phyloP scores from a whole-genome alignment of 208 protist genomes.

The Trypanosomatidae sp. region DNA sequence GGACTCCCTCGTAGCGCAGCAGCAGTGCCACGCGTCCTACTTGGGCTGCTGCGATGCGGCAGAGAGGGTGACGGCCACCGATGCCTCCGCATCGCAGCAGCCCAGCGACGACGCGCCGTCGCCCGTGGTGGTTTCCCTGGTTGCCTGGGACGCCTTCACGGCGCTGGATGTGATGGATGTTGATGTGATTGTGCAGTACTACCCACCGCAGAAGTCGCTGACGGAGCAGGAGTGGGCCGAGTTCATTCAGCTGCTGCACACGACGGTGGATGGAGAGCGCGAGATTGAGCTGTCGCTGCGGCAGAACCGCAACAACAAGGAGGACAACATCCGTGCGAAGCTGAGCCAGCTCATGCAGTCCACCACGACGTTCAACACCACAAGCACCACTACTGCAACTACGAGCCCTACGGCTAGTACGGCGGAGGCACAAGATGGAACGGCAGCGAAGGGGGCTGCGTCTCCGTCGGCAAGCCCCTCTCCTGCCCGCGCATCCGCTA shows the following conservation, averaged over 20 bases:
- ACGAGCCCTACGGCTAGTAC: too few relatives aligned
- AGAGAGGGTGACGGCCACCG: background rate
- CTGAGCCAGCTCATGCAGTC: conserved; percentile 34
- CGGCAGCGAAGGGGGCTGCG: too few relatives aligned
- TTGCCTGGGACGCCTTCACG: conserved; percentile 70
- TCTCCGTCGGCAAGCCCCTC: background rate
- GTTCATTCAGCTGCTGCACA: conserved; percentile 77
- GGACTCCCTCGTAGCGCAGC: conserved; percentile 37
- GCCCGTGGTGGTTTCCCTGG: conserved; percentile 32
- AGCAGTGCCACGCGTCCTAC: conserved; percentile 20
- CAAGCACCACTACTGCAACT: too few relatives aligned
- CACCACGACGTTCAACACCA: conserved; percentile 9
- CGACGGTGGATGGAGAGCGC: conserved; percentile 59
- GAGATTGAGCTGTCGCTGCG: conserved; percentile 47
- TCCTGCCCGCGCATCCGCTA: too few relatives aligned
- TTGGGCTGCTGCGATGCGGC: conserved; percentile 21
- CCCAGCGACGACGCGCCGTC: conserved; percentile 8
- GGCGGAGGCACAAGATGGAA: too few relatives aligned
- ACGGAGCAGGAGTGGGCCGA: conserved; percentile 62
- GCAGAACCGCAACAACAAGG: conserved; percentile 46
- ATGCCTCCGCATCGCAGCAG: background rate
- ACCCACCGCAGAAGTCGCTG: conserved; percentile 79
- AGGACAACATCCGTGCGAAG: conserved; percentile 38
- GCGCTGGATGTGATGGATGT: conserved; percentile 80
- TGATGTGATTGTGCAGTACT: conserved; percentile 73